These are phyloP conservation scores for Berberis thunbergii DNA, from an alignment of 164 flowering plant genomes.

Conservation along the genomic window DNA sequence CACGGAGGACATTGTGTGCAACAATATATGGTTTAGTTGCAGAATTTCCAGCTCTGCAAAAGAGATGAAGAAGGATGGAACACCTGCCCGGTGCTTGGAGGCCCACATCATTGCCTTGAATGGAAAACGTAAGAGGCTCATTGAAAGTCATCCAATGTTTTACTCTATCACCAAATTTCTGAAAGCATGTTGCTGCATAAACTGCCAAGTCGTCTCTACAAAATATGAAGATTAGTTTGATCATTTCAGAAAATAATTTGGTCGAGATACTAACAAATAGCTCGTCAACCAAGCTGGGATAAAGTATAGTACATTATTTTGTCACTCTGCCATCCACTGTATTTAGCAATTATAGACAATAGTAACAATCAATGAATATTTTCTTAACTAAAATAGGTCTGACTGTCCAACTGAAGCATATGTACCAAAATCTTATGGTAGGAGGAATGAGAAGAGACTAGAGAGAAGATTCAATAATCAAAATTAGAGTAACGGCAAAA, in stretches of 20 bases:
- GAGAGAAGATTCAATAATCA: too few species aligned
- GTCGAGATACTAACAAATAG: not conserved
- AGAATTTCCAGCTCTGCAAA: slow-evolving; percentile 74
- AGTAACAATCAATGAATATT: too few species aligned
- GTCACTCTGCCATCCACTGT: slow-evolving; percentile 66
- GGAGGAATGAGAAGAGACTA: too few species aligned
- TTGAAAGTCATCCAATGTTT: slow-evolving; percentile 94
- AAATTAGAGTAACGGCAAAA: too few species aligned
- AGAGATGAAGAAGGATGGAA: slow-evolving; percentile 47
- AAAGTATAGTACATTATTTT: slow-evolving; percentile 45
- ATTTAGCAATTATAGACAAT: too few species aligned
- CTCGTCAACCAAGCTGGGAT: too few species aligned
- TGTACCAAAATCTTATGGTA: too few species aligned
- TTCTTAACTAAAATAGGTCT: too few species aligned
- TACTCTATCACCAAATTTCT: slow-evolving; percentile 84
- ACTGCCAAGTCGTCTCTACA: slow-evolving; percentile 68
- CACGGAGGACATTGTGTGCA: slow-evolving; percentile 60
- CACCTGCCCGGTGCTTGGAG: slow-evolving; percentile 85
- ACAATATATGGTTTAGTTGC: slow-evolving; percentile 86
- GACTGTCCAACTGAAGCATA: too few species aligned
- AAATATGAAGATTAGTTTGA: slow-evolving; percentile 18
- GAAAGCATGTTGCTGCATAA: slow-evolving; percentile 75
- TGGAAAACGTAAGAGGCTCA: slow-evolving; percentile 73
- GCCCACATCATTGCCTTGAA: slow-evolving; percentile 83
- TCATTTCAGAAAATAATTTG: not conserved